A percentile compares a stretch with the other conserved stretches of the same genome.
Evolutionary conservation across 164 flowering plant species (phyloP).

Genomic region (Piper longum): DNA sequence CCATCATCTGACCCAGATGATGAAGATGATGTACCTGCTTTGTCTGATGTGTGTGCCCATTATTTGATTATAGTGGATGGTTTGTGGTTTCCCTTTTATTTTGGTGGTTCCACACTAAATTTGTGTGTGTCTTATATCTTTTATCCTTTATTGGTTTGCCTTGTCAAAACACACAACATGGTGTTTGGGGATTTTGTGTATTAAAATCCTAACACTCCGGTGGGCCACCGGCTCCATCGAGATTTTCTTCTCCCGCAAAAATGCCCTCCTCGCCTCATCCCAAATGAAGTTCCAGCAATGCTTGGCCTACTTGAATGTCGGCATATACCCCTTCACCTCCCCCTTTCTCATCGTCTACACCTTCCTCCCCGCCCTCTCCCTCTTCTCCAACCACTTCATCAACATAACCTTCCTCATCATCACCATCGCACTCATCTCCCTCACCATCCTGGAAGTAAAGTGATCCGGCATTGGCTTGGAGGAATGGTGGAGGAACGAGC

Average conservation of each 20-base stretch:
- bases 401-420: constrained; percentile 36
- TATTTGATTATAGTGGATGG: too few species aligned
- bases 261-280: constrained; percentile 39
- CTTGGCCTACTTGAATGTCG: constrained; percentile 59
- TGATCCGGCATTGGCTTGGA: constrained; percentile 67
- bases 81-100: too few species aligned
- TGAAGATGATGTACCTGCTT: too few species aligned
- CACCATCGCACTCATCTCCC: constrained; percentile 29
- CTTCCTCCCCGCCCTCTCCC: constrained; percentile 76
- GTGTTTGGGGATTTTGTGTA: too few species aligned
- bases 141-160: too few species aligned
- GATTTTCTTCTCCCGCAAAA: constrained; percentile 78
- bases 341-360: constrained; percentile 54
- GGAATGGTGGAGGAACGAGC: constrained; percentile 89
- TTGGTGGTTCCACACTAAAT: too few species aligned
- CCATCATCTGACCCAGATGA: too few species aligned
- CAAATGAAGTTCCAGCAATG: constrained; percentile 49
- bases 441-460: constrained; percentile 56
- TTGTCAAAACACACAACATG: too few species aligned
- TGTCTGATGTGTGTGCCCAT: too few species aligned
- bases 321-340: constrained; percentile 68
- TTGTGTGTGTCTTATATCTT: too few species aligned
- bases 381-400: constrained; percentile 62
- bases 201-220: too few species aligned
- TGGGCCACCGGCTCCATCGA: constrained; percentile 89